phyloP scores from a whole-genome alignment of 2,329 filamentous ascomycete species.

The Seiridium cupressi region DNA sequence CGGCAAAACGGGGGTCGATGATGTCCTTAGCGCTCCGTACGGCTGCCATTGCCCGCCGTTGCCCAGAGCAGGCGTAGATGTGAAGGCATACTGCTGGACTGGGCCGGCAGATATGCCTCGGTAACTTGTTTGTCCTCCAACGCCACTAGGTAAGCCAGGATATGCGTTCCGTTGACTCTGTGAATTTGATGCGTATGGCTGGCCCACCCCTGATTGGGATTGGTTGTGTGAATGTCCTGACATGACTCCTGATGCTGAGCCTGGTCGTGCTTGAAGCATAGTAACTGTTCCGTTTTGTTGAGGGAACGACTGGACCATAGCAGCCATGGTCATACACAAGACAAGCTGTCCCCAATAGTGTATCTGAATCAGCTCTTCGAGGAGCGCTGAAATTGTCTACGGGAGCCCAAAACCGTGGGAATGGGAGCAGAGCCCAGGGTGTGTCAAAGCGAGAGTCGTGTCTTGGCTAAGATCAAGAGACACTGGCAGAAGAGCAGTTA shows the following conservation, averaged over 20 bases:
- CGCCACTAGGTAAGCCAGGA: conserved; percentile 48
- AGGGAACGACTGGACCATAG: conserved; percentile 78
- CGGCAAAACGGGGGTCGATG: conserved; percentile 42
- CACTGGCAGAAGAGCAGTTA: background rate
- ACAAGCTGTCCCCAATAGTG: background rate
- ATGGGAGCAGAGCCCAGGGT: background rate
- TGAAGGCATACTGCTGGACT: conserved; percentile 77
- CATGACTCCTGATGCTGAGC: conserved; percentile 62
- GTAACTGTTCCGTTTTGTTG: conserved; percentile 72
- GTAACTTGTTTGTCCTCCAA: conserved; percentile 44
- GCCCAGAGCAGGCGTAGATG: conserved; percentile 64
- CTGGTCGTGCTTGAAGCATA: conserved; percentile 73
- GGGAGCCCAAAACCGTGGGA: background rate
- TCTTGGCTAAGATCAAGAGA: background rate
- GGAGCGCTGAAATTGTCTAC: background rate
- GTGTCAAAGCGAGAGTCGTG: background rate
- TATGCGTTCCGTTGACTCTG: conserved; percentile 49
- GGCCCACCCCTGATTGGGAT: conserved; percentile 27
- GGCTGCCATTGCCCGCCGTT: conserved; percentile 52
- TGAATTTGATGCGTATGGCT: conserved; percentile 48
- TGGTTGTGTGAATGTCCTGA: conserved; percentile 46
- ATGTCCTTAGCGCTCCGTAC: conserved; percentile 44
- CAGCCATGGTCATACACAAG: conserved; percentile 64
- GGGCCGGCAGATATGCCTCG: conserved; percentile 53
- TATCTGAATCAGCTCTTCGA: background rate